phyloP scores from a whole-genome alignment of 306 rosid genomes.

The Canavalia gladiata region DNA sequence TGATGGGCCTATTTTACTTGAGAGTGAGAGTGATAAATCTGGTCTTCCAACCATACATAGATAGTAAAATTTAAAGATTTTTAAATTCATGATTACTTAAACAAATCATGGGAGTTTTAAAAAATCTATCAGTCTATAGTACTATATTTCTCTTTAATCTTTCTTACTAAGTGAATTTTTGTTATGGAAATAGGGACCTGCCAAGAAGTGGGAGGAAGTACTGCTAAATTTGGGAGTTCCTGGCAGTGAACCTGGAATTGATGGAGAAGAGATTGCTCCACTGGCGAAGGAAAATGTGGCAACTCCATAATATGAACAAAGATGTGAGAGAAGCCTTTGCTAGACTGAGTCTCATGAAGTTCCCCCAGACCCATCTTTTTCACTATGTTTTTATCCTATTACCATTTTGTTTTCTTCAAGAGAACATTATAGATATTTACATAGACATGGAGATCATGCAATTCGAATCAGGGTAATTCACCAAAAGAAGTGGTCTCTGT shows the following conservation, averaged over 20 bases:
- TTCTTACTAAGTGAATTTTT: constrained; percentile 29
- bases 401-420: constrained; percentile 13
- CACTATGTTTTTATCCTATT: neutral
- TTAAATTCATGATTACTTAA: too few relatives aligned
- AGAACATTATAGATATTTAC: neutral
- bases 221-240: constrained; percentile 72
- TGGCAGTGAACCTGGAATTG: constrained; percentile 67
- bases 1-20: neutral
- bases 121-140: neutral
- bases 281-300: constrained; percentile 78
- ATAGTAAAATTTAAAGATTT: too few relatives aligned
- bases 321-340: constrained; percentile 31
- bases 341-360: constrained; percentile 16
- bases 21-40: too few relatives aligned
- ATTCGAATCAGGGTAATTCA: constrained; percentile 27
- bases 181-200: constrained; percentile 65
- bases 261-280: constrained; percentile 83
- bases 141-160: neutral
- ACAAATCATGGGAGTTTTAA: too few relatives aligned
- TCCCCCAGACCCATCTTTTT: neutral
- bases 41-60: too few relatives aligned
- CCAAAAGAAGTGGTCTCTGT: neutral
- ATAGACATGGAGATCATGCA: neutral
- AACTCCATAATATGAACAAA: constrained; percentile 59
- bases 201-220: constrained; percentile 80